Percentiles rank a stretch among this genome's conserved stretches.
Evolutionary conservation across 1,139 yeast genomes (phyloP).

Genomic region (Geotrichum carabidarum): DNA sequence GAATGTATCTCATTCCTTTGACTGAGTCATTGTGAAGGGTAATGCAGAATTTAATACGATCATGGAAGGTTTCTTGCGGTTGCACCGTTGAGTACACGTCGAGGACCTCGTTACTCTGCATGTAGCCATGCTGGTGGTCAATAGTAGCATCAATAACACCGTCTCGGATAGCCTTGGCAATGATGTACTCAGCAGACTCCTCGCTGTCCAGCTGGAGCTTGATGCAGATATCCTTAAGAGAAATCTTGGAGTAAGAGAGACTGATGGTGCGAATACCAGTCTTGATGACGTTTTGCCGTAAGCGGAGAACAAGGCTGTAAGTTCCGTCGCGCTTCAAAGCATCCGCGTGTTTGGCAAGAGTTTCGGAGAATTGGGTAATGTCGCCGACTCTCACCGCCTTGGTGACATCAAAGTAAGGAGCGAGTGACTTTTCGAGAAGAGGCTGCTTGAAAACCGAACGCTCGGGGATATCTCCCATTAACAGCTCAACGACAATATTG

Average conservation of each 20-base stretch:
- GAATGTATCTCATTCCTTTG: constrained; percentile 91
- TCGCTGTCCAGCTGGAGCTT: constrained; percentile 89
- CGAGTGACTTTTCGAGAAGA: constrained; percentile 53
- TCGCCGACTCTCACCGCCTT: constrained; percentile 93
- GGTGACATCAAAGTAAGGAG: constrained; percentile 81
- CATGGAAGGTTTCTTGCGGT: constrained; percentile 87
- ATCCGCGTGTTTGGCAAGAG: constrained; percentile 60
- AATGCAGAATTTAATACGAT: constrained; percentile 89
- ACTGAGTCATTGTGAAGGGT: constrained; percentile 87
- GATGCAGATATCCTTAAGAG: constrained; percentile 84
- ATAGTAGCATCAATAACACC: constrained; percentile 95
- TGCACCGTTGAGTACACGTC: constrained; percentile 83
- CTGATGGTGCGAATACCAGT: constrained; percentile 95
- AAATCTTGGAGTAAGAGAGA: constrained; percentile 82
- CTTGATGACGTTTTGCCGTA: constrained; percentile 95
- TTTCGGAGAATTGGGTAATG: constrained; percentile 69
- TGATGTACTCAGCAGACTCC: constrained; percentile 93
- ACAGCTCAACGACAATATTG: constrained; percentile 78
- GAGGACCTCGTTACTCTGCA: constrained; percentile 81
- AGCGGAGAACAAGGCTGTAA: constrained; percentile 76
- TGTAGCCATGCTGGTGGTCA: constrained; percentile 84
- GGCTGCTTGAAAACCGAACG: constrained; percentile 69
- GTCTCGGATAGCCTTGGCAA: constrained; percentile 93
- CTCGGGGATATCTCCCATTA: constrained; percentile 98
- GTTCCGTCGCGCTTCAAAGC: constrained; percentile 71